A percentile compares a stretch with the other conserved stretches of the same genome.
These are phyloP conservation scores for Boletus semigastroideus DNA, from an alignment of 1,284 basidiomycete species.

Conservation along the genomic window DNA sequence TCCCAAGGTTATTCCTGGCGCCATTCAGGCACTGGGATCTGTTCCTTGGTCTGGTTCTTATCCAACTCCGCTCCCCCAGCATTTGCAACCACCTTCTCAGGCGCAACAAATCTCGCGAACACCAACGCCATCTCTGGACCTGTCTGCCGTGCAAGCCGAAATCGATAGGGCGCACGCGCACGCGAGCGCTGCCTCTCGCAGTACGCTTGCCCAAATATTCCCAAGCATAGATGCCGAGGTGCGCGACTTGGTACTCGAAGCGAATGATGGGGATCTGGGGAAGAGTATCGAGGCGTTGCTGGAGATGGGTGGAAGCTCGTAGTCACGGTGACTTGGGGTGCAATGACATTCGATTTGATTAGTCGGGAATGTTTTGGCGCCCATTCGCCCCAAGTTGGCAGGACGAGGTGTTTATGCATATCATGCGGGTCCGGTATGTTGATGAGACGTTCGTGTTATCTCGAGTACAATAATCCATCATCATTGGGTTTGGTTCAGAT, in stretches of 20 bases:
- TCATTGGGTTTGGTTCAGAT: neutral
- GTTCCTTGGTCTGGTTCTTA: slow-evolving; percentile 35
- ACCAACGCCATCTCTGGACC: slow-evolving; percentile 68
- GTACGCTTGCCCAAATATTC: slow-evolving; percentile 86
- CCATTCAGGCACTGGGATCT: slow-evolving; percentile 42
- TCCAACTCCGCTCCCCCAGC: slow-evolving; percentile 35
- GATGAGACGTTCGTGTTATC: neutral
- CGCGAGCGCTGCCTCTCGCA: slow-evolving; percentile 60
- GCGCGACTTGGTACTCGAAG: slow-evolving; percentile 83
- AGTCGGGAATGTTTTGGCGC: neutral
- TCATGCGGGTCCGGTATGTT: neutral
- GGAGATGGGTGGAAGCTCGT: slow-evolving; percentile 65
- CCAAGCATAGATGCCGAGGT: slow-evolving; percentile 79
- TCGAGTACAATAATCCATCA: slow-evolving; percentile 9
- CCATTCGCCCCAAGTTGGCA: neutral
- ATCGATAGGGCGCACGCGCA: slow-evolving; percentile 75
- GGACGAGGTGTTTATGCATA: neutral
- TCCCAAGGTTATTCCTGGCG: slow-evolving; percentile 36
- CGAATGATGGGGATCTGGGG: slow-evolving; percentile 85
- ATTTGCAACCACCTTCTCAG: slow-evolving; percentile 43
- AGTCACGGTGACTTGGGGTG: neutral
- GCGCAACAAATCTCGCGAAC: slow-evolving; percentile 55
- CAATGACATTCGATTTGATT: neutral
- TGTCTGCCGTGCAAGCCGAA: slow-evolving; percentile 71
- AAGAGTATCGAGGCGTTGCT: slow-evolving; percentile 83